Evolutionary conservation across 768 basidiomycete species (phyloP), one percentile per base, ranked within the genome.

Genomic region (Mycena kentingensis): DNA sequence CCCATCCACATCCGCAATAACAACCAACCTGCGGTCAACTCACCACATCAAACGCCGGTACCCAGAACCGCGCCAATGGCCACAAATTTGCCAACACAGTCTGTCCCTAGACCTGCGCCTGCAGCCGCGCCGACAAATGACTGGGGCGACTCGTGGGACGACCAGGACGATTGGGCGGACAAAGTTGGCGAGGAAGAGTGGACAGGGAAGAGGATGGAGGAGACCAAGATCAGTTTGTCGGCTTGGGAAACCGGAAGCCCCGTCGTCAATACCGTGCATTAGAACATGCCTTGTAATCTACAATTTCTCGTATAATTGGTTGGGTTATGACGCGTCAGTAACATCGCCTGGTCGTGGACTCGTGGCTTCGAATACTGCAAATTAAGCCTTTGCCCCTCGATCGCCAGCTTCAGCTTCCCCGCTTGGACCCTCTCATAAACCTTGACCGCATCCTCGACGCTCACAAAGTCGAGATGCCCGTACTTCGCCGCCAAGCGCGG

Each of bases 141-240:
- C 38, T 81, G 78, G 83, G 73, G 73, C 18, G 76, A 81, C 46
- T 77, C 77, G 53, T 80, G 80, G 72, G 77, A 76, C 63, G 81
- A 75, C 52, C 56, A 68, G 24, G 74, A 75, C 37, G 79, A 83
- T 41, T 85, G 81, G 83, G 80, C 72, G 13, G 73, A 75, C 31
- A 68, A 70, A 47, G 72, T 72, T 1, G 73, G 70, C 0, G 77
- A 78, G 42, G 79, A 80, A 43, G 78, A 79, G 16, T 75, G 73
- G 77, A 75, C 73, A 18, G 74, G 71, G 2, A 64, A 68, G 50
- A 66, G 73, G 57, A 55, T 72, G 39, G 74, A 70, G 38, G 69
- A 70, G 55, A 72, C 64, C 65, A 77, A 69, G 61, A 66, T 61
- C 26, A 65, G 54, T 26, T 46, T 76, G 36, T 55, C 58, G 26